These are phyloP conservation scores for Gnomoniopsis smithogilvyi DNA, from an alignment of 2,329 filamentous ascomycete genomes.

Conservation along the genomic window DNA sequence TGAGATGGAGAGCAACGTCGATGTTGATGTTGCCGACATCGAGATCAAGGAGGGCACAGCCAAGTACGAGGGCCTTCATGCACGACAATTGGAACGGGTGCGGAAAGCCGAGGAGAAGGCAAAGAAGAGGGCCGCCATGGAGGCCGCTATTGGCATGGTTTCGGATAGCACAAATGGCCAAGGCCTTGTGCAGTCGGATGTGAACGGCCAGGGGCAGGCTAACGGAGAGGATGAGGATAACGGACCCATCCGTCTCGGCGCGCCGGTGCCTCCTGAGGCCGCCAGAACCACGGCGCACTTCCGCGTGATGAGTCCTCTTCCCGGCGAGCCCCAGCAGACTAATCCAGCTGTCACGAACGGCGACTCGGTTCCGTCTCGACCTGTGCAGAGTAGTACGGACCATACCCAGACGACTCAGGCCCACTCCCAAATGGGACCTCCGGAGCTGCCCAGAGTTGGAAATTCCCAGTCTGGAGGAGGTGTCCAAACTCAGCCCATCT, in stretches of 20 bases:
- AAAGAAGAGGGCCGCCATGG: slow-evolving; percentile 60
- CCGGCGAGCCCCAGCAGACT: slow-evolving; percentile 52
- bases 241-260: slow-evolving; percentile 59
- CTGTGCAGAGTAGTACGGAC: slow-evolving; percentile 54
- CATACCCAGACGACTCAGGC: slow-evolving; percentile 38
- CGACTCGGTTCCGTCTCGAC: slow-evolving; percentile 44
- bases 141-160: slow-evolving; percentile 48
- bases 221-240: neutral
- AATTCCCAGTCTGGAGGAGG: slow-evolving; percentile 28
- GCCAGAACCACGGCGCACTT: slow-evolving; percentile 51
- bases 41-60: slow-evolving; percentile 60
- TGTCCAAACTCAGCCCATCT: slow-evolving; percentile 44
- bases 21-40: slow-evolving; percentile 83
- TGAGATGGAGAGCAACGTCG: slow-evolving; percentile 87
- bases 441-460: slow-evolving; percentile 33
- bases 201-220: slow-evolving; percentile 47
- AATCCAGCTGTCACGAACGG: slow-evolving; percentile 51
- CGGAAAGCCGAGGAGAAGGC: slow-evolving; percentile 58
- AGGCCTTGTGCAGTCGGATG: slow-evolving; percentile 35
- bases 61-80: slow-evolving; percentile 51
- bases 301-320: slow-evolving; percentile 55
- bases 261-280: slow-evolving; percentile 52
- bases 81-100: slow-evolving; percentile 65
- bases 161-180: slow-evolving; percentile 25
- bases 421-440: slow-evolving; percentile 50